phyloP scores from a whole-genome alignment of 2,329 filamentous ascomycete species.

The Cryphonectria radicalis region DNA sequence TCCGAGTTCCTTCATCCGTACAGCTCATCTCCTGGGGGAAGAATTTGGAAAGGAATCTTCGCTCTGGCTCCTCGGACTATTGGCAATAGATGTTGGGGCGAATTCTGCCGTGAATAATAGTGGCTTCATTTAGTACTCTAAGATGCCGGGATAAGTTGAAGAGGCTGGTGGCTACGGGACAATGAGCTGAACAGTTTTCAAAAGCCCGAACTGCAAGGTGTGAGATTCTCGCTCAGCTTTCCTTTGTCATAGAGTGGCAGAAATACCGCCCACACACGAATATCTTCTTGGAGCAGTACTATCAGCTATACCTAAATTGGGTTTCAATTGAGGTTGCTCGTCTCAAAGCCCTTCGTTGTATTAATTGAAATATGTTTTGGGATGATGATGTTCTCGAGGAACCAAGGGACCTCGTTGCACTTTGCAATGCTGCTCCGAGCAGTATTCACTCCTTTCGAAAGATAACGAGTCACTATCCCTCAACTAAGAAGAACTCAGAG shows the following conservation, averaged over 20 bases:
- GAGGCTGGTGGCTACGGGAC: not conserved
- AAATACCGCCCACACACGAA: not conserved
- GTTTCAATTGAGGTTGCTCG: not conserved
- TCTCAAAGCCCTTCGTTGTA: not conserved
- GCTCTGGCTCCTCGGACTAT: not conserved
- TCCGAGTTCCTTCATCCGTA: not conserved
- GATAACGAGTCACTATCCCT: not conserved
- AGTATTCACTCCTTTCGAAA: not conserved
- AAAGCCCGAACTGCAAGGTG: not conserved
- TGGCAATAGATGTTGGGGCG: not conserved
- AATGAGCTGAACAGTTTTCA: not conserved
- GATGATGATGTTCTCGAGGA: not conserved
- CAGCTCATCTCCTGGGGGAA: not conserved
- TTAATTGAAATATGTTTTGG: not conserved
- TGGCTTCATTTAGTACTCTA: not conserved
- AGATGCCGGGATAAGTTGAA: not conserved
- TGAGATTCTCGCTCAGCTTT: not conserved
- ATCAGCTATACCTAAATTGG: constrained; percentile 1
- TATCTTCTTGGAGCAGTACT: not conserved
- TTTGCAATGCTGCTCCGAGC: not conserved
- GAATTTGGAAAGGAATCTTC: too few species aligned
- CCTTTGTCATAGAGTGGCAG: not conserved
- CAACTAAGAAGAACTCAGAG: not conserved
- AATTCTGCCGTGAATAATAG: not conserved
- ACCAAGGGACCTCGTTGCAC: too few species aligned